Evolutionary conservation across 2,329 filamentous ascomycete species (phyloP), one percentile per base, ranked within the genome.

Genomic region (Chaetomiaceae sp.): DNA sequence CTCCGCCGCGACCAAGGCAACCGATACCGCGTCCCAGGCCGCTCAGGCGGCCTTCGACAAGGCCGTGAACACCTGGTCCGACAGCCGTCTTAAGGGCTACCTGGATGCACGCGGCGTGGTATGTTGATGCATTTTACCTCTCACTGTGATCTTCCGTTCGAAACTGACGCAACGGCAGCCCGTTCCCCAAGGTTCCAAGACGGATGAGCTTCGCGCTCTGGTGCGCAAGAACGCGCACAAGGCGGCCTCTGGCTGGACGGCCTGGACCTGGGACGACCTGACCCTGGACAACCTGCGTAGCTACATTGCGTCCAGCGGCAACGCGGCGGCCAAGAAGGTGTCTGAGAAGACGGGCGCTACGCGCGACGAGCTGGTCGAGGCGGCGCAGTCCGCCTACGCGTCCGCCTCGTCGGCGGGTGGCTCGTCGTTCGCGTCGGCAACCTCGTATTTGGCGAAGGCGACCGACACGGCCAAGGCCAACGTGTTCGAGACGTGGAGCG

Each of bases 261-360:
- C 83, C 3, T 90, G 86, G 85, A 88, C 82, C 14, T 89, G 88
- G 62, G 85, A 90, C 55, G 87, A 88, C 51, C 81, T 84, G 66
- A 85, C 79, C 32, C 73, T 75, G 42, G 82, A 88, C 3, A 85
- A 86, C 59, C 65, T 91, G 38, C 83, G 81, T 71, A 62, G 68
- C 2, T 81, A 80, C 49, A 68, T 83, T 9, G 58, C 60, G 4
- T 68, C 68, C 36, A 72, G 72, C 34, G 78, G 78, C 20, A 68
- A 81, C 52, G 68, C 68, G 6, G 68, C 74, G 2, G 78, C 77
- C 15, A 73, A 79, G 66, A 71, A 83, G 62, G 73, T 72, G 12
- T 74, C 78, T 15, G 72, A 83, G 55, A 81, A 83, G 64, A 74
- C 79, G 35, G 77, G 75, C 52, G 78, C 76, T 15, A 83, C 78